Base-by-base conservation (phyloP, 352 stramenopile species). In the Globisporangium perplexum region DNA sequence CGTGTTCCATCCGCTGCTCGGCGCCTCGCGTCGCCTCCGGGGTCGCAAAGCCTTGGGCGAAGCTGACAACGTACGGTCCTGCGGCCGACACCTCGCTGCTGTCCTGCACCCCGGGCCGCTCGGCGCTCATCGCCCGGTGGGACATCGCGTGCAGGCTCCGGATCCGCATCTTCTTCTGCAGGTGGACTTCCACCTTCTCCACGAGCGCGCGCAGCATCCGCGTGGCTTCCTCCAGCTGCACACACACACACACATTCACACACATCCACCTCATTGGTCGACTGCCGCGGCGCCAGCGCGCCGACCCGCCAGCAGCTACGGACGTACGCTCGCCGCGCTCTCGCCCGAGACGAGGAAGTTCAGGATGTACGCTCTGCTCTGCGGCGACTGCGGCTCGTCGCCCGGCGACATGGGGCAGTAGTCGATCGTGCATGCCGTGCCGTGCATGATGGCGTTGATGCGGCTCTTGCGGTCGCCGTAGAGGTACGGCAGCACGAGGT, bases 341-440 rank as follows among this genome's bases (percentile, higher is more conserved):
- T 69, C 65, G 1, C 65, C 77, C 3, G 71, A 71, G 17, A 88
- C 62, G 12, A 90, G 26, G 31, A 88, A 90, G 38, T 73, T 82
- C 69, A 88, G 79, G 22, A 72, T 58, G 59, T 69, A 85, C 11
- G 56, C 51, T 10, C 30, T 49, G 38, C 36, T 74, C 33, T 50
- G 50, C 1, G 62, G 63, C 18, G 55, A 69, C 18, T 69, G 60
- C 47, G 69, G 58, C 31, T 72, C 55, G n/a, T 87, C 77, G 6
- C 70, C 69, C 0, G 79, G 74, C 0, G 74, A 83, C 43, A 79
- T 54, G 4, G 79, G 72, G 12, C 79, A 90, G 49, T 88, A 87
- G 49, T 88, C 74, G 31, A 90, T 76, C 14, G 71, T 75, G 42
- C 72, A 86, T 4, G 59, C 71, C 0, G 73, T 84, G 3, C 62